These are phyloP conservation scores for Omphalea diandra DNA, from an alignment of 441 rosid genomes.

Conservation along the genomic window DNA sequence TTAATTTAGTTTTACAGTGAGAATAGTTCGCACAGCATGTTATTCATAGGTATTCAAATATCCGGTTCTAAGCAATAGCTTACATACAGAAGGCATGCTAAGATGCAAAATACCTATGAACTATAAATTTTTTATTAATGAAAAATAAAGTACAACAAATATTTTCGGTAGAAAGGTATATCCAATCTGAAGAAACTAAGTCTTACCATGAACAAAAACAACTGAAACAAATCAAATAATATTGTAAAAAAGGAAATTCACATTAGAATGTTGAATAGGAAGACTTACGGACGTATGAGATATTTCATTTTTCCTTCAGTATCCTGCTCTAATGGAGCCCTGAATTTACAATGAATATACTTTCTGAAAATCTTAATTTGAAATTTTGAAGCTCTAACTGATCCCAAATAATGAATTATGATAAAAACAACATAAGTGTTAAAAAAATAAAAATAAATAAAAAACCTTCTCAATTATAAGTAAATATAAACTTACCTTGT, in stretches of 20 bases:
- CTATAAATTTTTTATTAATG: neutral
- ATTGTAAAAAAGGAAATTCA: slow-evolving; percentile 2
- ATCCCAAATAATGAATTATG: slow-evolving; percentile 15
- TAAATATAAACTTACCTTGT: slow-evolving; percentile 56
- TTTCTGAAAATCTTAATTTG: neutral
- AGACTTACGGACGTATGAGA: slow-evolving; percentile 87
- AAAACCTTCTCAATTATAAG: neutral
- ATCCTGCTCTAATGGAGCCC: slow-evolving; percentile 82
- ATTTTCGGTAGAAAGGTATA: neutral
- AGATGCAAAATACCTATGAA: neutral
- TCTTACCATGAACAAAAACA: neutral
- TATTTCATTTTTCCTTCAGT: slow-evolving; percentile 91
- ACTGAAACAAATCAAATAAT: neutral
- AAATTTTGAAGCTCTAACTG: neutral
- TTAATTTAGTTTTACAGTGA: neutral
- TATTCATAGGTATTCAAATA: neutral
- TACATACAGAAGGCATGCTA: neutral
- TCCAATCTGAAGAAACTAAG: neutral
- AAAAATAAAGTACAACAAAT: neutral
- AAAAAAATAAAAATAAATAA: no score
- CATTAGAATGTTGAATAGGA: slow-evolving; percentile 20
- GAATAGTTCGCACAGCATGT: neutral
- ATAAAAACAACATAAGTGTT: neutral
- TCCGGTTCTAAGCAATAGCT: slow-evolving; percentile 4
- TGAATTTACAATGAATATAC: slow-evolving; percentile 33